phyloP scores from a whole-genome alignment of 2,329 filamentous ascomycete species.

The Chrysosporium queenslandicum region DNA sequence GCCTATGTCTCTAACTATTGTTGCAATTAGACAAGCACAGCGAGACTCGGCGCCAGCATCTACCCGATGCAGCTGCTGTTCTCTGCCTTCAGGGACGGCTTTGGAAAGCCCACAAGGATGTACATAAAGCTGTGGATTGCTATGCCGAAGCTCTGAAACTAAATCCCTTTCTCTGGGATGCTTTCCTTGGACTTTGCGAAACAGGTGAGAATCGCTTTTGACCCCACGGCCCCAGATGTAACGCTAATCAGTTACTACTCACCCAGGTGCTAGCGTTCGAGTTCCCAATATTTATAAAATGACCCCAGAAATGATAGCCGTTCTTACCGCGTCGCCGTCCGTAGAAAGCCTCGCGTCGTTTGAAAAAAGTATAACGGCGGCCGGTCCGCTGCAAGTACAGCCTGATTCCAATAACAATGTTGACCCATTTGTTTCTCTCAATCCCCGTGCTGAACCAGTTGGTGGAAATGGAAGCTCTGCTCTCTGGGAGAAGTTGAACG shows the following conservation, averaged over 20 bases:
- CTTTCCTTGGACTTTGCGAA: slow-evolving; percentile 79
- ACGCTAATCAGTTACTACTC: background rate
- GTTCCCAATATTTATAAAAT: slow-evolving; percentile 79
- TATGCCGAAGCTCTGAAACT: slow-evolving; percentile 81
- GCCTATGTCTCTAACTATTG: background rate
- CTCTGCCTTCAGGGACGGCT: slow-evolving; percentile 77
- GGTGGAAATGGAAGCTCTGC: slow-evolving; percentile 35
- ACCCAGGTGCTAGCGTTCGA: slow-evolving; percentile 64
- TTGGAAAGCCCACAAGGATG: slow-evolving; percentile 67
- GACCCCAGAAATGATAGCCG: slow-evolving; percentile 52
- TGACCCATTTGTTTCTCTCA: slow-evolving; percentile 36
- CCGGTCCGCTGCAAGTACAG: slow-evolving; percentile 30
- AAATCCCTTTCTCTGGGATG: slow-evolving; percentile 98
- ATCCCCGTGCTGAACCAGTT: slow-evolving; percentile 27
- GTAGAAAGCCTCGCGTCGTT: slow-evolving; percentile 24
- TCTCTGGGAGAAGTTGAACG: slow-evolving; percentile 42
- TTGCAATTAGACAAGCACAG: slow-evolving; percentile 55
- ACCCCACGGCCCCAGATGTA: background rate
- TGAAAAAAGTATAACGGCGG: slow-evolving; percentile 28
- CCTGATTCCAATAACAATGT: slow-evolving; percentile 29
- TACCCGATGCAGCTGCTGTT: slow-evolving; percentile 77
- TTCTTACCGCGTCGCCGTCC: slow-evolving; percentile 33
- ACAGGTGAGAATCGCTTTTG: slow-evolving; percentile 39
- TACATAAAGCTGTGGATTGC: slow-evolving; percentile 71
- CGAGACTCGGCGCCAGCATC: slow-evolving; percentile 59